A percentile compares a stretch with the other conserved stretches of the same genome.
Conservation (phyloP, 345 rosid genomes). For the Lepidium aucheri region DNA sequence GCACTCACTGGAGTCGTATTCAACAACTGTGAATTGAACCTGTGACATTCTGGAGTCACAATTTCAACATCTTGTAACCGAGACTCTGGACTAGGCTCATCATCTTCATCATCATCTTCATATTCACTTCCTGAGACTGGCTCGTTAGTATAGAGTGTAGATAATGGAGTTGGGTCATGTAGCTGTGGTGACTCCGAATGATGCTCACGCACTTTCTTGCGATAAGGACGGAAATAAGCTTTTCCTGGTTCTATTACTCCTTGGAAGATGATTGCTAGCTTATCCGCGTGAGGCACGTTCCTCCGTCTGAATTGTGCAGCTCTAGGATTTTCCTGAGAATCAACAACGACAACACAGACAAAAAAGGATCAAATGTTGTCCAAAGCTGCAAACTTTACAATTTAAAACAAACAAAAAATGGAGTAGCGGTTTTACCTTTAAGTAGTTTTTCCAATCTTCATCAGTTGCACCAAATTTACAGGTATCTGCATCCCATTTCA, state of each 20-base stretch:
- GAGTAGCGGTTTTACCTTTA: conserved; percentile 13
- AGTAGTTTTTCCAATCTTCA: conserved; percentile 32
- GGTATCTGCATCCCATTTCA: conserved; percentile 47
- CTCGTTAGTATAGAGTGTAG: conserved; percentile 30
- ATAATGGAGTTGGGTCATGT: conserved; percentile 26
- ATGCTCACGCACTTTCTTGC: conserved; percentile 6
- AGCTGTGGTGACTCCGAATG: conserved; percentile 17
- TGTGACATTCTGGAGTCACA: neutral
- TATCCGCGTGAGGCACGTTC: conserved; percentile 24
- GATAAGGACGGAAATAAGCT: conserved; percentile 21
- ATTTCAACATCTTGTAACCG: conserved; percentile 25
- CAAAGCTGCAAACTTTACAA: neutral
- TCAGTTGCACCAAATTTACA: conserved; percentile 31
- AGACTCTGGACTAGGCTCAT: conserved; percentile 22
- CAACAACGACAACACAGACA: neutral
- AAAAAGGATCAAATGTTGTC: neutral
- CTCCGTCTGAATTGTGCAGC: conserved; percentile 28
- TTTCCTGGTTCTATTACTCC: conserved; percentile 26
- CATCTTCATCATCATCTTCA: neutral
- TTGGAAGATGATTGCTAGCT: conserved; percentile 35
- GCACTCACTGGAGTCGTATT: conserved; percentile 13
- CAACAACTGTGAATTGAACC: conserved; percentile 9
- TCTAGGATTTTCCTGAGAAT: conserved; percentile 32
- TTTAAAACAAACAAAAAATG: neutral
- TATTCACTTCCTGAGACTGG: conserved; percentile 17